Evolutionary conservation across 2,329 filamentous ascomycete species (phyloP), one percentile per base, ranked within the genome.

Genomic region (Teratosphaeriaceae sp.): DNA sequence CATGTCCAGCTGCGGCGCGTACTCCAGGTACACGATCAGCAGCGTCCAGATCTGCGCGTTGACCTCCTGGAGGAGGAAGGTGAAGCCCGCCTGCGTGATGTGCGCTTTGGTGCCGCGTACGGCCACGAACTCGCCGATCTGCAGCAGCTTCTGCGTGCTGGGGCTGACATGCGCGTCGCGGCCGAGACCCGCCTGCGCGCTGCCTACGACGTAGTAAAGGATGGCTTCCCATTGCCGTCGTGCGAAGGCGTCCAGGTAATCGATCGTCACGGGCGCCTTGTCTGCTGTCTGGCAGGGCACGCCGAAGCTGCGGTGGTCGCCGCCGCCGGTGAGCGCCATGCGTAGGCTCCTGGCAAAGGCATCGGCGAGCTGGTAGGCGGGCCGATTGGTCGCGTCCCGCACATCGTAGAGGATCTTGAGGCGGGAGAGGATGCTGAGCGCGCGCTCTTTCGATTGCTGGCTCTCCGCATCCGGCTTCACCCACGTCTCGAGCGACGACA

Each of bases 1-100:
- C 74, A 95, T 84, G 23, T 78, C 77, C 13, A 85, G 71, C 58
- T 51, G 83, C 34, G 85, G 45, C 2, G 53, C 84, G 48, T 88
- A 85, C 53, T 94, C 86, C 39, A 98, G 80, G 74, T 95, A 98
- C 23, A 96, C 81, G 22, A 98, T 83, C 26, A 98, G 74, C 36
- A 98, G 73, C 20, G 88, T 92, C 92, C 92, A 98, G 26, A 98
- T 88, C 65, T 98, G 92, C 0, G 90, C 88, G 63, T 96, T 97
- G 46, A 90, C 84, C 60, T 96, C 90, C 58, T 97, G 90, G 7
- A 98, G 73, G 44, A 98, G 73, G 59, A 98, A 98, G 0, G 87
- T 89, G 62, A 98, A 98, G 6, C 92, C 92, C 2, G 86, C 81
- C 60, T 95, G 83, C 0, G 92, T 98, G 56, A 98, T 98, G 42